Conservation (phyloP, 116 monocot genomes). For the Trichopus zeylanicus region DNA sequence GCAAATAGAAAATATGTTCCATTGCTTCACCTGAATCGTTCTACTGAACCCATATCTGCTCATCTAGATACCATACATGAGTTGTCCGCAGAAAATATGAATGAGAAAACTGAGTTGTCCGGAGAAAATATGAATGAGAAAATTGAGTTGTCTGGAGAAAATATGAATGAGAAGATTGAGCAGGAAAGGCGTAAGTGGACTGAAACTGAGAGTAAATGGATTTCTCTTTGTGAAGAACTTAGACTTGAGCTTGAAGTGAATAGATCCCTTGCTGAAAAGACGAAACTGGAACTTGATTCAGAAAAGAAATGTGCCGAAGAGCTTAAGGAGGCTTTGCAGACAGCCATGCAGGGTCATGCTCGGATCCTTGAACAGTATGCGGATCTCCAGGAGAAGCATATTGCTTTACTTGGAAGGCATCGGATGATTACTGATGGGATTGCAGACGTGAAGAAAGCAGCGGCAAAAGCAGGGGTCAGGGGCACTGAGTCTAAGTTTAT, state of each 20-base stretch:
- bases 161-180: constrained; percentile 30
- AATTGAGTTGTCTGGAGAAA: constrained; percentile 29
- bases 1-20: constrained; percentile 20
- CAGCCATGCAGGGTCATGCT: constrained; percentile 78
- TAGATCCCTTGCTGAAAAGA: constrained; percentile 46
- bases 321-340: constrained; percentile 81
- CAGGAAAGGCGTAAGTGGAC: constrained; percentile 50
- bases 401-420: constrained; percentile 60
- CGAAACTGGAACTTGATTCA: constrained; percentile 61
- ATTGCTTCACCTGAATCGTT: constrained; percentile 31
- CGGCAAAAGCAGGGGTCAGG: constrained; percentile 64
- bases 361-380: constrained; percentile 89
- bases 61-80: constrained; percentile 24
- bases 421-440: constrained; percentile 69
- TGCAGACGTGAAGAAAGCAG: constrained; percentile 62
- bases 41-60: constrained; percentile 12
- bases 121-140: constrained; percentile 32
- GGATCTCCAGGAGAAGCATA: constrained; percentile 91
- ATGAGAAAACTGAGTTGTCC: constrained; percentile 27
- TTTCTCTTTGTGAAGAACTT: constrained; percentile 71
- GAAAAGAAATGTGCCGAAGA: constrained; percentile 80
- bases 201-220: constrained; percentile 81
- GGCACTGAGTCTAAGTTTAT: constrained; percentile 67
- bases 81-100: constrained; percentile 20
- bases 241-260: constrained; percentile 63